These are phyloP conservation scores for Saturnispora bothae DNA, from an alignment of 805 yeast species.

Conservation along the genomic window DNA sequence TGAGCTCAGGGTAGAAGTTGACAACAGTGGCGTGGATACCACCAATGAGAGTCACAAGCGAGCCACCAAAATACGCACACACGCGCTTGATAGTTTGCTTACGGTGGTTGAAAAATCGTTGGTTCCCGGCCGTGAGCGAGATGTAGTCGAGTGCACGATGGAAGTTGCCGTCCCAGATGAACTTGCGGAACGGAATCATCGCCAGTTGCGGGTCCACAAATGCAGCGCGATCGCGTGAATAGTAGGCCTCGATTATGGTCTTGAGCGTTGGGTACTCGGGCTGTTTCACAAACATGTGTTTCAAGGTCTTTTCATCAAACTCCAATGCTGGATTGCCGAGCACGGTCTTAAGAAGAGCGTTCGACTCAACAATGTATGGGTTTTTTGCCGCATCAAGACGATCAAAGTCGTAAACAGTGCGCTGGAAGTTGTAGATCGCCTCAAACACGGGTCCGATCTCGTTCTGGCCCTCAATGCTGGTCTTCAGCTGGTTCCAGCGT, in stretches of 20 bases:
- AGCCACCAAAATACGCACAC: constrained; percentile 33
- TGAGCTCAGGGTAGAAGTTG: constrained; percentile 25
- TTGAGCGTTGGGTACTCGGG: constrained; percentile 20
- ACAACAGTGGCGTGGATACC: constrained; percentile 38
- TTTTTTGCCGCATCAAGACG: constrained; percentile 16
- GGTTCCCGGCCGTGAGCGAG: constrained; percentile 50
- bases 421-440: constrained; percentile 20
- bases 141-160: constrained; percentile 45
- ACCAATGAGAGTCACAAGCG: constrained; percentile 31
- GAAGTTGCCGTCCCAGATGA: constrained; percentile 50
- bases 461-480: constrained; percentile 6
- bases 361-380: constrained; percentile 16
- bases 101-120: constrained; percentile 33
- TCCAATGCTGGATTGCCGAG: constrained; percentile 13
- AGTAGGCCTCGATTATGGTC: constrained; percentile 19
- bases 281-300: constrained; percentile 16
- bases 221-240: constrained; percentile 14
- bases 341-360: constrained; percentile 16
- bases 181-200: constrained; percentile 52
- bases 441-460: constrained; percentile 7
- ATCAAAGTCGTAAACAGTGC: constrained; percentile 16
- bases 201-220: constrained; percentile 32
- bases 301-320: constrained; percentile 16
- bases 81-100: constrained; percentile 21
- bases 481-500: constrained; percentile 8